Percentiles rank a stretch among this genome's conserved stretches.
Conservation (phyloP, 2,329 filamentous ascomycete genomes). For the Ascochyta koolunga region DNA sequence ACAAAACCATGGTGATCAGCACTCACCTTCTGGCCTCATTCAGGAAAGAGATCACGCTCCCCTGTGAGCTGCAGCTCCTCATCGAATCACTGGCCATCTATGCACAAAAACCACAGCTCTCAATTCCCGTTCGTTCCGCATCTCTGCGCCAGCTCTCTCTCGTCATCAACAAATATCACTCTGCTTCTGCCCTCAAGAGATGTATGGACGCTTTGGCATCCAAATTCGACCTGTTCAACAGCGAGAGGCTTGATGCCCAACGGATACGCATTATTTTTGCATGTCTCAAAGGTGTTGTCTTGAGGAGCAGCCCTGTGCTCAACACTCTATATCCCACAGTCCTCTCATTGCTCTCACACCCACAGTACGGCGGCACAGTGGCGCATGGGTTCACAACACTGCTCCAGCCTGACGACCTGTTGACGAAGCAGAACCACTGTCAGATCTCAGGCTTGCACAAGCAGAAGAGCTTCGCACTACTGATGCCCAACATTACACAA, state of each 20-base stretch:
- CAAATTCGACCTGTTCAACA: conserved; percentile 39
- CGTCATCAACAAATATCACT: conserved; percentile 56
- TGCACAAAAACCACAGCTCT: conserved; percentile 36
- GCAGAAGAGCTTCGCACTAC: conserved; percentile 67
- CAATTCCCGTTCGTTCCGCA: conserved; percentile 37
- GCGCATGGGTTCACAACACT: conserved; percentile 65
- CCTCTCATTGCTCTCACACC: conserved; percentile 57
- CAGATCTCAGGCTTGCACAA: conserved; percentile 66
- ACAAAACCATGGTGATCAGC: conserved; percentile 61
- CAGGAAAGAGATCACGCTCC: conserved; percentile 42
- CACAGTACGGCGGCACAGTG: conserved; percentile 56
- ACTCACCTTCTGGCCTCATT: conserved; percentile 63
- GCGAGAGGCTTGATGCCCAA: conserved; percentile 43
- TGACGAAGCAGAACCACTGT: conserved; percentile 66
- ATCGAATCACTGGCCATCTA: conserved; percentile 49
- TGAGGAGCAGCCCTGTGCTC: conserved; percentile 59
- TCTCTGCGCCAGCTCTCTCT: conserved; percentile 54
- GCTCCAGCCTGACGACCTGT: conserved; percentile 65
- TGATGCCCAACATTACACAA: conserved; percentile 62
- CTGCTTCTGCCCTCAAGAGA: conserved; percentile 47
- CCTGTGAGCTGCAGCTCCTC: conserved; percentile 39
- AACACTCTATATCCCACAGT: conserved; percentile 52
- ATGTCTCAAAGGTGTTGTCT: conserved; percentile 64
- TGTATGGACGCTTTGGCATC: conserved; percentile 49
- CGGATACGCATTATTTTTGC: conserved; percentile 65